A percentile compares a stretch with the other conserved stretches of the same genome.
Evolutionary conservation across 75 land plant genomes (phyloP).

Genomic region (Selaginella tamariscina): DNA sequence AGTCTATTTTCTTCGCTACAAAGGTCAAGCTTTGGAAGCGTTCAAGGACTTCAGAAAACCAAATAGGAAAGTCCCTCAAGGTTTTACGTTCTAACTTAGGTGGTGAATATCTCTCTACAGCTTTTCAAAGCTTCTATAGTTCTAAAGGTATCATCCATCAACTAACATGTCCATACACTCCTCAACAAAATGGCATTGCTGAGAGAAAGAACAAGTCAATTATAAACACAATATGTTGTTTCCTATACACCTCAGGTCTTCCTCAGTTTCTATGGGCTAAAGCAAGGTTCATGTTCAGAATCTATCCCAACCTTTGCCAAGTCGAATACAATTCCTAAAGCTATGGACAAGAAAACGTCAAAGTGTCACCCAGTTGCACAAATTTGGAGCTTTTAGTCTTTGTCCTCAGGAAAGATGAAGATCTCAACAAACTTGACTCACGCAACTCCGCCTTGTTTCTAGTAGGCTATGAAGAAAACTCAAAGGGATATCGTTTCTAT

Average conservation of each 20-base stretch:
- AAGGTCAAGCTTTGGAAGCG: constrained; percentile 6
- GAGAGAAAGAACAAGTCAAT: constrained; percentile 24
- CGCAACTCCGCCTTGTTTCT: not conserved
- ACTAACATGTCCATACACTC: constrained; percentile 22
- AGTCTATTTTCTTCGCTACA: constrained; percentile 24
- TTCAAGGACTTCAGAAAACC: constrained; percentile 17
- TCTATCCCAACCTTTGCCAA: not conserved
- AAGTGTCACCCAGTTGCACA: not conserved
- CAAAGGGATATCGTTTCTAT: not conserved
- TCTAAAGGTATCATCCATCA: constrained; percentile 14
- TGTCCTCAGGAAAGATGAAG: not conserved
- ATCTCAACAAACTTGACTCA: not conserved
- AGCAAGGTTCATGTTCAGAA: not conserved
- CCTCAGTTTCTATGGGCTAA: not conserved
- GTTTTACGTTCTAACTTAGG: constrained; percentile 23
- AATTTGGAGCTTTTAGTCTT: not conserved
- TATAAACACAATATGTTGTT: constrained; percentile 1
- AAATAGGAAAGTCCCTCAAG: constrained; percentile 6
- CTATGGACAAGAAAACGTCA: not conserved
- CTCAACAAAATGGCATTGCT: constrained; percentile 33
- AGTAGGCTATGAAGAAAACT: not conserved
- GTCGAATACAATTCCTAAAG: not conserved
- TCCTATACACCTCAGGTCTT: not conserved
- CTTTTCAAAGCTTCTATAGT: constrained; percentile 7
- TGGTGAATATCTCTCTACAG: constrained; percentile 21